Base-by-base conservation (phyloP, 306 rosid genomes). In the Prunus davidiana region DNA sequence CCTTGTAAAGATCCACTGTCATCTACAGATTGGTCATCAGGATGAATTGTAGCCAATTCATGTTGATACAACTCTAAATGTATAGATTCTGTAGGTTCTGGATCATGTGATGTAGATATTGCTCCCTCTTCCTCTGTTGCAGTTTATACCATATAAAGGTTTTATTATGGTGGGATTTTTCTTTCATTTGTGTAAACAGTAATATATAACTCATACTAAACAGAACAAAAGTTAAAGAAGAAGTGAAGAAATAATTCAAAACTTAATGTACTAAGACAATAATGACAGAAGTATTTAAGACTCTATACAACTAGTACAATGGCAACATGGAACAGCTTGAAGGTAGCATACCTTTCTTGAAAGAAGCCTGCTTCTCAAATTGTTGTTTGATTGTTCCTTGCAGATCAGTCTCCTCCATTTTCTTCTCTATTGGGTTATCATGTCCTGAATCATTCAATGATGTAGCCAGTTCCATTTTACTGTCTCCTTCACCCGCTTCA, bases 61-160 rank as follows among this genome's bases (percentile, higher is more conserved):
- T 68, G 75, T 55, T 82, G 85, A 75, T 56, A 19, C 60, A 63
- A 63, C 81, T 55, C 72, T 46, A 51, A 34, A 64, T 34, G 41
- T 58, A 64, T 61, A 2, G 61, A 79, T 38, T 82, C 83, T 73
- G 79, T 85, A 82, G 80, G 81, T 69, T 83, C 78, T 47, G 71
- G 74, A 76, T 66, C 79, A 60, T 68, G 67, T 79, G 86, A 71
- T 28, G 34, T 14, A 14, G 63, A 78, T 70, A 46, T 28, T 67
- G 68, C 32, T 51, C n/a, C 82, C 27, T 76, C 85, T 76, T 83
- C 84, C 22, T 73, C 93, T 90, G 94, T 69, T 30, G 82, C 79
- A 69, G 64, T 64, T 6, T 13, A 72, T 22, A 72, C 19, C 41
- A 43, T 72, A 41, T 57, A 9, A 57, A 69, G 50, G 28, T 38